Percentiles rank a stretch among this genome's conserved stretches.
Conservation (phyloP, 2,329 filamentous ascomycete genomes). For the Pseudogymnoascus sp. region DNA sequence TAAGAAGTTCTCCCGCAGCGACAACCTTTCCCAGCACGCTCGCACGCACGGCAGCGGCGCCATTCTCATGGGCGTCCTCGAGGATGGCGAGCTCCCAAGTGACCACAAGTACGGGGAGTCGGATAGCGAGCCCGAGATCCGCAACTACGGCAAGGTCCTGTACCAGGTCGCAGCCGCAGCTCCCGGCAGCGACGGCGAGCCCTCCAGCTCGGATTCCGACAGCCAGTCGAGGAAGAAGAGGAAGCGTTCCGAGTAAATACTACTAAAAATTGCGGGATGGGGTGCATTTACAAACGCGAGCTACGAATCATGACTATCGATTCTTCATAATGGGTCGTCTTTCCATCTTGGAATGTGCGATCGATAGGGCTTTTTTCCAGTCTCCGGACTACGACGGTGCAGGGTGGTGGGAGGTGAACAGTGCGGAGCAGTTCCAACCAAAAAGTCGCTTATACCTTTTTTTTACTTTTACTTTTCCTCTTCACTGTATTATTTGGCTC, state of each 20-base stretch:
- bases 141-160: conserved; percentile 64
- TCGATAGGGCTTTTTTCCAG: conserved; percentile 21
- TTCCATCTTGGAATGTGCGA: conserved; percentile 19
- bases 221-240: conserved; percentile 63
- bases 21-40: conserved; percentile 94
- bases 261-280: not conserved
- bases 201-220: conserved; percentile 44
- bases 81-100: conserved; percentile 52
- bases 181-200: conserved; percentile 55
- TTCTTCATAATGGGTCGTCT: conserved; percentile 19
- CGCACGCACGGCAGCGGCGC: conserved; percentile 86
- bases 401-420: conserved; percentile 21
- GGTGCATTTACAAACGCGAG: conserved; percentile 13
- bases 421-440: conserved; percentile 15
- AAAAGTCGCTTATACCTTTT: conserved; percentile 23
- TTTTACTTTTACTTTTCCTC: conserved; percentile 12
- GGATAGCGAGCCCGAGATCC: conserved; percentile 50
- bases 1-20: conserved; percentile 97
- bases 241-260: conserved; percentile 56
- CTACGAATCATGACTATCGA: conserved; percentile 22
- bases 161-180: conserved; percentile 73
- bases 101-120: conserved; percentile 33
- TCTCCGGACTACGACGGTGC: conserved; percentile 22
- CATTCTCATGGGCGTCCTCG: conserved; percentile 82
- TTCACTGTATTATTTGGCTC: conserved; percentile 24